Conservation (phyloP, 768 basidiomycete genomes). For the Coprinopsis sp. region DNA sequence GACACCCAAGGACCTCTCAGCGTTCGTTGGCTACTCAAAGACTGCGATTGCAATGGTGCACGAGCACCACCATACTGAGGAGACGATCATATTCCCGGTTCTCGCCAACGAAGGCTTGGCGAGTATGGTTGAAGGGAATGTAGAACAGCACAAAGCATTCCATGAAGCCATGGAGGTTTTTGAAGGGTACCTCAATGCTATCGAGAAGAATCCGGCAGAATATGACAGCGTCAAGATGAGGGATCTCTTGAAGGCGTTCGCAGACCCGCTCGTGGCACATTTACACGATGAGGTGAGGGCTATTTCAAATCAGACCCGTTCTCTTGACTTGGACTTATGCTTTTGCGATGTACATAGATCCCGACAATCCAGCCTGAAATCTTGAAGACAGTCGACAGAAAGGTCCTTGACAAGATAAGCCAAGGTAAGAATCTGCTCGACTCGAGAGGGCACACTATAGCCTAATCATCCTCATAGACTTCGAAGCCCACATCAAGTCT, state of each 20-base stretch:
- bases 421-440: slow-evolving; percentile 1
- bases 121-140: slow-evolving; percentile 17
- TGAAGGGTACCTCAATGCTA: slow-evolving; percentile 16
- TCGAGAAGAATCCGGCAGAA: slow-evolving; percentile 6
- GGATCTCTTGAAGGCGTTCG: slow-evolving; percentile 18
- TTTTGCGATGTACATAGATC: slow-evolving; percentile 11
- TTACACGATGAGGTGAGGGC: slow-evolving; percentile 26
- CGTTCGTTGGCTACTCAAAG: slow-evolving; percentile 21
- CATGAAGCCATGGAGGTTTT: slow-evolving; percentile 16
- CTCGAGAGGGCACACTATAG: neutral
- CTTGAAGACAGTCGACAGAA: slow-evolving; percentile 13
- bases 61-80: slow-evolving; percentile 23
- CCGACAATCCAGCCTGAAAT: slow-evolving; percentile 17
- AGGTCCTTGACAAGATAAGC: slow-evolving; percentile 10
- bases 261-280: slow-evolving; percentile 19
- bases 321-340: neutral
- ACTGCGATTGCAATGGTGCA: slow-evolving; percentile 13
- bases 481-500: slow-evolving; percentile 19
- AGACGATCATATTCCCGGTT: slow-evolving; percentile 22
- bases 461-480: slow-evolving; percentile 3
- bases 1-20: slow-evolving; percentile 13
- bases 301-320: neutral
- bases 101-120: slow-evolving; percentile 18
- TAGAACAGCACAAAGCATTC: slow-evolving; percentile 24
- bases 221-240: slow-evolving; percentile 18